Percentiles rank a stretch among this genome's conserved stretches.
These are phyloP conservation scores for Nakataea oryzae DNA, from an alignment of 2,329 filamentous ascomycete genomes.

Conservation along the genomic window DNA sequence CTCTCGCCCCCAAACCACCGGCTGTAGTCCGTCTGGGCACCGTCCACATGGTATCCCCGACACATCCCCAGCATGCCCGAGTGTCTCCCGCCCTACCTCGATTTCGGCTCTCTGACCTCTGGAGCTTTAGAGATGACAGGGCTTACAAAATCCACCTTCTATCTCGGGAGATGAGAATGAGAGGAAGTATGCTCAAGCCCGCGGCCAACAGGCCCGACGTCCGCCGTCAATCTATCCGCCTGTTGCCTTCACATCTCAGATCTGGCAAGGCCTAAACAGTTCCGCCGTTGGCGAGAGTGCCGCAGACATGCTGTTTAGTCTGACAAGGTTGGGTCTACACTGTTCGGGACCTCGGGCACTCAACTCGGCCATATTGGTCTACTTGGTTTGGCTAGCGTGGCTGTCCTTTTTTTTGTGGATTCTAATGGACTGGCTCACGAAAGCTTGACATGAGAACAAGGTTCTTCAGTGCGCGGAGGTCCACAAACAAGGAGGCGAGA, in stretches of 20 bases:
- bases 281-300: neutral
- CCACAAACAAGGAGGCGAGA: neutral
- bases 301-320: no score
- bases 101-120: neutral
- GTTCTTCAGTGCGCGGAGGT: neutral
- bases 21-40: neutral
- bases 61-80: no score
- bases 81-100: neutral
- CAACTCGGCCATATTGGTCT: neutral
- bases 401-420: no score
- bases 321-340: neutral
- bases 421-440: neutral
- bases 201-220: no score
- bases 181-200: neutral
- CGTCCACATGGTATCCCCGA: neutral
- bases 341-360: neutral
- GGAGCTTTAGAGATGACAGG: neutral
- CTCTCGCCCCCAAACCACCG: no score
- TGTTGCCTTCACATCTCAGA: no score
- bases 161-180: neutral
- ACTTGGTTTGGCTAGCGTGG: neutral
- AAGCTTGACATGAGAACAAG: neutral
- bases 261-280: neutral
- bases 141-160: neutral
- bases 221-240: no score